Conservation (phyloP, 2,329 filamentous ascomycete species). For the Zasmidium angulare region DNA sequence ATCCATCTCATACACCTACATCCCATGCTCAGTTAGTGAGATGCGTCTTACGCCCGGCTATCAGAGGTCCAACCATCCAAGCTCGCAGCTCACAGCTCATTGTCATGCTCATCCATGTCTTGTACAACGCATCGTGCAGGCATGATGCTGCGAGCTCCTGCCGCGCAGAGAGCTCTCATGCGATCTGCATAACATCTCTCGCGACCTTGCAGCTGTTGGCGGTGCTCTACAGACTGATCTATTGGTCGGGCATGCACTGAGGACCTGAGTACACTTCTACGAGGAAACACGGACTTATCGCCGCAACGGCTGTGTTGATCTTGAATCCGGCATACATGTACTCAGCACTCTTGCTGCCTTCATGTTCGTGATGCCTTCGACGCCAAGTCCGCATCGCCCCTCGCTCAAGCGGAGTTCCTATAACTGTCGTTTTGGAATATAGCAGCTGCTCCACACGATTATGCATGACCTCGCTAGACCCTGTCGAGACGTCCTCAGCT, state of each 20-base stretch:
- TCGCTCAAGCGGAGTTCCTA: not conserved
- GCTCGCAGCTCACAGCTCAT: not conserved
- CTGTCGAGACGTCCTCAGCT: not conserved
- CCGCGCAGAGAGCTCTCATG: not conserved
- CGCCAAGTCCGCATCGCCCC: not conserved
- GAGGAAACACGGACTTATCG: not conserved
- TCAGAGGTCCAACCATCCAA: not conserved
- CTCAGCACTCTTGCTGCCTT: not conserved
- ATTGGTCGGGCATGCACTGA: not conserved
- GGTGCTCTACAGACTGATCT: not conserved
- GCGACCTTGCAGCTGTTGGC: slow-evolving; percentile 4
- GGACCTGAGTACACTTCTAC: not conserved
- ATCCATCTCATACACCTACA: not conserved
- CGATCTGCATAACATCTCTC: slow-evolving; percentile 4
- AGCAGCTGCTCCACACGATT: not conserved
- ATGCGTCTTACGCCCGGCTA: not conserved
- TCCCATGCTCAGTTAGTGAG: not conserved
- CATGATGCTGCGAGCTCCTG: not conserved
- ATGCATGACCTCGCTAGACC: not conserved
- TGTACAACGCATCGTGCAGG: not conserved
- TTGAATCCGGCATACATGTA: no score
- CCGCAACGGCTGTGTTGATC: no score
- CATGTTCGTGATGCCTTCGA: not conserved
- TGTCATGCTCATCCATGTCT: not conserved
- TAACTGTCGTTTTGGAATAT: not conserved